Evolutionary conservation across 2,329 filamentous ascomycete genomes (phyloP), one percentile per base, ranked within the genome.

Genomic region (Pseudopyrenochaeta lycopersici): DNA sequence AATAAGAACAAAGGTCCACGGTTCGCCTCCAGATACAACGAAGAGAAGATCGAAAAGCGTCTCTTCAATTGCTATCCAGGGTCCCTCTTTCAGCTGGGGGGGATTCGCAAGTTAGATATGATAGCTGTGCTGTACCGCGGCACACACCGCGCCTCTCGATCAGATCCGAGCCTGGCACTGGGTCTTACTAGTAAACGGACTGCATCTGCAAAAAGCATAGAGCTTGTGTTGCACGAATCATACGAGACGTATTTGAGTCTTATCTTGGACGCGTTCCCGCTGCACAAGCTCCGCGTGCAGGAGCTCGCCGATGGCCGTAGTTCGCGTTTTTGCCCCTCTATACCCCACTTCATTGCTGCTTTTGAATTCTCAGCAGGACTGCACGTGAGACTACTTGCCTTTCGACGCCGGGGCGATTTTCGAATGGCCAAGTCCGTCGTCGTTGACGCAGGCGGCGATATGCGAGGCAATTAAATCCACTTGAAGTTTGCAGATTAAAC

Each of bases 281-380:
- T 49, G 49, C 44, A 46, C 41, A 54, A 42, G 51, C 46, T 64
- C 55, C 51, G 58, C 54, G 47, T 50, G 56, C 55, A 63, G 66
- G 66, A 67, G 63, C 58, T 66, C 66, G 66, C 54, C 66, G 64
- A 66, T 62, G 55, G 50, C 66, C 66, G 66, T 56, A 46, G 46
- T 41, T 49, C 42, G 43, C 33, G 39, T 39, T 38, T 45, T 31
- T 56, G 54, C 54, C 59, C 54, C 53, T 56, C 54, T 44, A 42
- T 39, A 33, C 53, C 46, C 46, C 53, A 44, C 45, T 47, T 44
- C 20, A 30, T 18, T 20, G 12, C n/a, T n/a, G 20, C 6, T 21
- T 52, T 38, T 18, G 48, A 4, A 14, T 15, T 38, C 17, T 38
- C 21, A 38, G 17, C 36, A 14, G 2, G 33, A 15, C 33, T 17